A percentile compares a stretch with the other conserved stretches of the same genome.
These are phyloP conservation scores for Pyricularia sp. DNA, from an alignment of 2,329 filamentous ascomycete genomes.

Conservation along the genomic window DNA sequence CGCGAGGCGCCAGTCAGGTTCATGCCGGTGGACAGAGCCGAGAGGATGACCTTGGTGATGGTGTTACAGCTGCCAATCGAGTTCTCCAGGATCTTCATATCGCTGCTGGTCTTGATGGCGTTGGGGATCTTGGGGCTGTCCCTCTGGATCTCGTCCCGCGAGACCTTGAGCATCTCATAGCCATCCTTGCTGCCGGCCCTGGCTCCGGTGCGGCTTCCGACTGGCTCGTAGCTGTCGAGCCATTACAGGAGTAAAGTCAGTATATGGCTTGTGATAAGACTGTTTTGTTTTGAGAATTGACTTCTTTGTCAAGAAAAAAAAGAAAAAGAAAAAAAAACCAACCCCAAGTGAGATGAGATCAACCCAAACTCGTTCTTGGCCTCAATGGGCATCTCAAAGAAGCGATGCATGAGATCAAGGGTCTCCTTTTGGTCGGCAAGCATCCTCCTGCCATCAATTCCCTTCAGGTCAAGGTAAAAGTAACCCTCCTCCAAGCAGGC, in stretches of 20 bases:
- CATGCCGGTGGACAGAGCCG: conserved; percentile 34
- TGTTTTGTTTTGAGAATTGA: neutral
- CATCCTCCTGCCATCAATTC: conserved; percentile 38
- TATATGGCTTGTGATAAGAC: neutral
- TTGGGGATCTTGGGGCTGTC: conserved; percentile 31
- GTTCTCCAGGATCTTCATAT: conserved; percentile 34
- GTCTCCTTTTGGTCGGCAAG: conserved; percentile 38
- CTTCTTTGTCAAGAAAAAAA: neutral
- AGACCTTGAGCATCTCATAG: conserved; percentile 41
- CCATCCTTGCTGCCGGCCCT: conserved; percentile 34
- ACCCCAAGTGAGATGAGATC: conserved; percentile 38
- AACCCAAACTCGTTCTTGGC: conserved; percentile 44
- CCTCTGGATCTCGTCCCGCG: conserved; percentile 35
- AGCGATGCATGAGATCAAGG: conserved; percentile 40
- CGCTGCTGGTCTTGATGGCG: conserved; percentile 33
- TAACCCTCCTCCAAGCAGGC: conserved; percentile 38
- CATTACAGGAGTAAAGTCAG: neutral
- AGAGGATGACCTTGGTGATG: conserved; percentile 35
- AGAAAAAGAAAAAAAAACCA: conserved; percentile 8
- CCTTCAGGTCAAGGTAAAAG: conserved; percentile 41
- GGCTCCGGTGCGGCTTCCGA: conserved; percentile 34
- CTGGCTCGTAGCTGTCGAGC: conserved; percentile 29
- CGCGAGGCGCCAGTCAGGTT: conserved; percentile 29
- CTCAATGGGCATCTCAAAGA: conserved; percentile 39
- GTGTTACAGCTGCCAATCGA: conserved; percentile 36